Conservation (phyloP, 1,139 yeast genomes). For the Diutina ranongensis region DNA sequence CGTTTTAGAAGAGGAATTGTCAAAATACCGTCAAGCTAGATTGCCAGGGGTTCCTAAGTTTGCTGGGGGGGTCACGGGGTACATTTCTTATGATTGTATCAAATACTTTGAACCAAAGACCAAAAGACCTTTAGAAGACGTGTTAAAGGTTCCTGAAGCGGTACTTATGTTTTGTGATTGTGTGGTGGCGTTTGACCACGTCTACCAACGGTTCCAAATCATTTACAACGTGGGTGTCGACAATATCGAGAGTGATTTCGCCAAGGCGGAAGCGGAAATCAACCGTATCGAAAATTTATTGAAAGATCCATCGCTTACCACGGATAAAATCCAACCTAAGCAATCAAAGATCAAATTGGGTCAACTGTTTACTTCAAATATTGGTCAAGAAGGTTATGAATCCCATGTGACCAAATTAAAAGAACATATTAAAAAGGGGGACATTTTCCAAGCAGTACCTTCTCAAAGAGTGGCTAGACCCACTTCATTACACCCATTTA, state of each 20-base stretch:
- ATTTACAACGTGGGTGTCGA: slow-evolving; percentile 61
- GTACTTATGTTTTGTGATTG: slow-evolving; percentile 85
- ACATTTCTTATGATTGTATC: slow-evolving; percentile 90
- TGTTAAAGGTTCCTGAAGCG: slow-evolving; percentile 79
- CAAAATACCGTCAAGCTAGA: slow-evolving; percentile 52
- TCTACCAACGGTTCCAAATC: slow-evolving; percentile 83
- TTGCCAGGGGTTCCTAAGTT: slow-evolving; percentile 74
- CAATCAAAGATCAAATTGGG: slow-evolving; percentile 61
- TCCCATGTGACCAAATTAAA: slow-evolving; percentile 63
- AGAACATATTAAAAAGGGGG: slow-evolving; percentile 78
- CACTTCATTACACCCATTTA: slow-evolving; percentile 90
- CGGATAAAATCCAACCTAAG: slow-evolving; percentile 27
- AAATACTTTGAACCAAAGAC: slow-evolving; percentile 94
- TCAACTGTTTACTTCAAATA: slow-evolving; percentile 70
- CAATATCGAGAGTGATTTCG: slow-evolving; percentile 33
- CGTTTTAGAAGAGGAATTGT: slow-evolving; percentile 63
- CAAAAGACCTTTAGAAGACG: slow-evolving; percentile 61
- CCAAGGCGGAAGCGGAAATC: slow-evolving; percentile 45
- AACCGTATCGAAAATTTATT: slow-evolving; percentile 43
- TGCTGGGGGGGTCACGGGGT: slow-evolving; percentile 95
- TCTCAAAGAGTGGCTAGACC: slow-evolving; percentile 95
- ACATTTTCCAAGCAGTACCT: slow-evolving; percentile 94
- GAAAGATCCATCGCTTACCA: slow-evolving; percentile 20
- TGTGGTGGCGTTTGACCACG: slow-evolving; percentile 86
- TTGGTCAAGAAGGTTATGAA: slow-evolving; percentile 92